Conservation (phyloP, 352 stramenopile species). For the Labyrinthula sp. region DNA sequence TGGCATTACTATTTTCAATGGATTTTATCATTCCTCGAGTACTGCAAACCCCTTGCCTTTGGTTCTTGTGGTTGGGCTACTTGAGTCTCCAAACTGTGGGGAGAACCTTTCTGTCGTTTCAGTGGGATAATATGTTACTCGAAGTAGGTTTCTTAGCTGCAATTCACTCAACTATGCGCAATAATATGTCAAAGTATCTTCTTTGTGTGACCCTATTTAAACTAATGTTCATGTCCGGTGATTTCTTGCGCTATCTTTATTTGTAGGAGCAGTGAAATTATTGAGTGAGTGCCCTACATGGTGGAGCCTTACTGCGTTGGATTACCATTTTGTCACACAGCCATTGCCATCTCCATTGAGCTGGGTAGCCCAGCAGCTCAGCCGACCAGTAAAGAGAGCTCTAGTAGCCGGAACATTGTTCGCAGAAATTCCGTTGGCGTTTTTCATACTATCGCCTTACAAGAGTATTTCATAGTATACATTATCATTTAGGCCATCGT, state of each 20-base stretch:
- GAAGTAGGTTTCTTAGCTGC: conserved; percentile 53
- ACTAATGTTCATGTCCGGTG: conserved; percentile 70
- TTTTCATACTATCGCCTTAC: conserved; percentile 55
- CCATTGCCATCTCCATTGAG: conserved; percentile 50
- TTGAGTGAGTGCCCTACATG: conserved; percentile 64
- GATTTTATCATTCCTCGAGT: neutral
- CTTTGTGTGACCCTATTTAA: conserved; percentile 71
- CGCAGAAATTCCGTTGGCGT: conserved; percentile 57
- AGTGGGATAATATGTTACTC: conserved; percentile 70
- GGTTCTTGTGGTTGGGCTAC: conserved; percentile 12
- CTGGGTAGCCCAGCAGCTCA: conserved; percentile 58
- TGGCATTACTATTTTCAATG: conserved; percentile 1
- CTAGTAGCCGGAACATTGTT: conserved; percentile 54
- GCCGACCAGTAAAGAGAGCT: conserved; percentile 48
- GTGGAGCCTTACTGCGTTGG: conserved; percentile 56
- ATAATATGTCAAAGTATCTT: conserved; percentile 39
- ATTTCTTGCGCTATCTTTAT: no score
- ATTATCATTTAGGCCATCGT: neutral
- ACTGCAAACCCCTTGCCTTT: neutral
- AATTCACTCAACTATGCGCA: conserved; percentile 33
- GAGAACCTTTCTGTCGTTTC: conserved; percentile 63
- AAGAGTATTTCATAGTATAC: neutral
- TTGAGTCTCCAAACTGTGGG: conserved; percentile 31
- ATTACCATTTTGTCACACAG: conserved; percentile 70
- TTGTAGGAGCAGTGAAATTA: conserved; percentile 74